phyloP scores from a whole-genome alignment of 2,329 filamentous ascomycete genomes.

The Ceratocystis albifundus region DNA sequence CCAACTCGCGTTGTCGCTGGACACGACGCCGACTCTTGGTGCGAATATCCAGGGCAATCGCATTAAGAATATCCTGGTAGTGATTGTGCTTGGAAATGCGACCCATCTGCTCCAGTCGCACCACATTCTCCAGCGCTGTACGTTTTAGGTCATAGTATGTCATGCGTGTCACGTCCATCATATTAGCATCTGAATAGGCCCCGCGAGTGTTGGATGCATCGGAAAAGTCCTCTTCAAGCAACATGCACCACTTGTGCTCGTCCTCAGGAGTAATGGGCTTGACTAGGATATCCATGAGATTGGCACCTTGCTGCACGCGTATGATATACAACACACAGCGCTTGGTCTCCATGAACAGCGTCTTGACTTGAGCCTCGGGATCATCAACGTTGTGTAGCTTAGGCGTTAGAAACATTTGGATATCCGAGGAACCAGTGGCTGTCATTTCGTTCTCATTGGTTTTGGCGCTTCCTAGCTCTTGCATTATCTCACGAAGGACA shows the following conservation, averaged over 20 bases:
- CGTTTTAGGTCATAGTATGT: conserved; percentile 87
- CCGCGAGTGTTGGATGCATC: conserved; percentile 50
- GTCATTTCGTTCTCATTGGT: conserved; percentile 90
- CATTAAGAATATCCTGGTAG: conserved; percentile 96
- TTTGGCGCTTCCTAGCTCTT: conserved; percentile 90
- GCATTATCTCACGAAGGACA: conserved; percentile 77
- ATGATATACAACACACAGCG: conserved; percentile 96
- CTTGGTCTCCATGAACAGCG: conserved; percentile 96
- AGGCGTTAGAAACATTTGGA: conserved; percentile 79
- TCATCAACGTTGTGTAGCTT: conserved; percentile 86
- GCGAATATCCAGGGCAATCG: conserved; percentile 90
- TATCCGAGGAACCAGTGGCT: conserved; percentile 74
- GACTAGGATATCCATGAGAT: conserved; percentile 89
- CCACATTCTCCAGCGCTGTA: conserved; percentile 84
- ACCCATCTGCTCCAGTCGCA: conserved; percentile 74
- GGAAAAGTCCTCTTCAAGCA: conserved; percentile 72
- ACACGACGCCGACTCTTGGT: conserved; percentile 90
- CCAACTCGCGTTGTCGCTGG: conserved; percentile 81
- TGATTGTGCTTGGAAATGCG: conserved; percentile 82
- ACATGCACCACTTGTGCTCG: conserved; percentile 70
- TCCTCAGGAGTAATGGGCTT: conserved; percentile 81
- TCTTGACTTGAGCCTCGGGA: conserved; percentile 81
- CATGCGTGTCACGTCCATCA: conserved; percentile 82
- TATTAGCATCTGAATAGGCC: conserved; percentile 80
- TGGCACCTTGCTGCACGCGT: conserved; percentile 80